Evolutionary conservation across 345 rosid species (phyloP), one percentile per base, ranked within the genome.

Genomic region (Eucalyptus melliodora): DNA sequence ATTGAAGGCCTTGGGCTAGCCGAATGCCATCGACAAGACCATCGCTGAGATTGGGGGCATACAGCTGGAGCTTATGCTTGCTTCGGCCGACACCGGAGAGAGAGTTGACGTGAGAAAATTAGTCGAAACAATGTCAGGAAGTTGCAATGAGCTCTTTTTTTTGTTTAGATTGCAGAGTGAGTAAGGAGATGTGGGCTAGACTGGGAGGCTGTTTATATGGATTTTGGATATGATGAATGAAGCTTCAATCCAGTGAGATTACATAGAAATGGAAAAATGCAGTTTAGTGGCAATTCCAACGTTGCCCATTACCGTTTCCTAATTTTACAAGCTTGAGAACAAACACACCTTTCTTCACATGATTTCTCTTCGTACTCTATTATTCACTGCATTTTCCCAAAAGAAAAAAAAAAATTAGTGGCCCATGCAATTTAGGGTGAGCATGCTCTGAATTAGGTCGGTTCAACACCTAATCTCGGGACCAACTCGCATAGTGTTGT

Each of bases 1-100:
- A 47, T 47, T 47, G 49, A 47, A 47, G 49, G 49, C 49, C 49
- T 47, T 47, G 49, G 49, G 49, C 49, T 11, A 47, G 49, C 49
- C 13, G 13, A 47, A 47, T 2, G 4, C 49, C 49, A 47, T 47
- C 49, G 49, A 97, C 59, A 97, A 94, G 86, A 87, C 95, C 5
- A 86, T 37, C 24, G 92, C 14, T 7, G 87, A 49, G 87, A 86
- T 89, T 16, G 92, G 91, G 86, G 62, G 86, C 80, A 44, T 92
- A 49, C 93, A 91, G 34, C 95, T 93, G 1, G 96, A 96, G 94
- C 89, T 96, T 86, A 77, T 97, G 87, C 91, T 98, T 45, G 98
- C 97, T 4, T 94, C 93, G 11, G 21, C 91, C 2, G 95, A 94
- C 6, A 91, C 94, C 23, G 94, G 92, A 31, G 97, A 97, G 90